These are phyloP conservation scores for Flueggea neowawraea DNA, from an alignment of 441 rosid species.

Conservation along the genomic window DNA sequence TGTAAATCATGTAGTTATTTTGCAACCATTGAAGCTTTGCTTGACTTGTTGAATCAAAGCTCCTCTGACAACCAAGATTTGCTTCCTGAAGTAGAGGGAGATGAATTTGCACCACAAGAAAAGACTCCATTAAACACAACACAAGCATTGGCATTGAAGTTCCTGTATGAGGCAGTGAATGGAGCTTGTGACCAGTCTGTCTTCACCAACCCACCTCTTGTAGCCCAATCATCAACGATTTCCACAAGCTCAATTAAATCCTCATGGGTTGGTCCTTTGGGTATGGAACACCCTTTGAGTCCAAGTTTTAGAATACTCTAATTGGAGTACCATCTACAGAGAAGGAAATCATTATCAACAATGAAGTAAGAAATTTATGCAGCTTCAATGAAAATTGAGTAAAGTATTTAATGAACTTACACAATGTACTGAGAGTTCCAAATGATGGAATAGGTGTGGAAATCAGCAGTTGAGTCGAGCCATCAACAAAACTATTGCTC, in stretches of 20 bases:
- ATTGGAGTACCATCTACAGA: conserved; percentile 51
- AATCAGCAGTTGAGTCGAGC: conserved; percentile 15
- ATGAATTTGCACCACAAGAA: no score
- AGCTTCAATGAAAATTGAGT: no score
- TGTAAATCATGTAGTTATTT: conserved; percentile 31
- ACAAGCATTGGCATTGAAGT: no score
- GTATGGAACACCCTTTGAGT: conserved; percentile 36
- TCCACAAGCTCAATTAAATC: conserved; percentile 49
- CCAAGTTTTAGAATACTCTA: conserved; percentile 57
- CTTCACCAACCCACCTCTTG: no score
- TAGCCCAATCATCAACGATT: conserved; percentile 38
- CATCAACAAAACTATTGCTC: conserved; percentile 7
- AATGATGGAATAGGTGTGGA: conserved; percentile 13
- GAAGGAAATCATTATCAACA: conserved; percentile 2
- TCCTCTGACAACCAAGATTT: conserved; percentile 20
- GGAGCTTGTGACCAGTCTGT: no score
- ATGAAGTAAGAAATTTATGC: no score
- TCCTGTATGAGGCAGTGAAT: no score
- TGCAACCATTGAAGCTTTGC: conserved; percentile 30
- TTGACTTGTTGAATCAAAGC: conserved; percentile 17
- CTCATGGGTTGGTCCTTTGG: conserved; percentile 48
- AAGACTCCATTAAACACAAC: no score
- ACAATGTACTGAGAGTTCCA: conserved; percentile 8
- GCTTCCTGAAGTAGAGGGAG: not conserved
- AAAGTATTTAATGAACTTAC: not conserved